Base-by-base conservation (phyloP, 228 moss, liverwort and hornwort species). In the Sphagnum magellanicum region DNA sequence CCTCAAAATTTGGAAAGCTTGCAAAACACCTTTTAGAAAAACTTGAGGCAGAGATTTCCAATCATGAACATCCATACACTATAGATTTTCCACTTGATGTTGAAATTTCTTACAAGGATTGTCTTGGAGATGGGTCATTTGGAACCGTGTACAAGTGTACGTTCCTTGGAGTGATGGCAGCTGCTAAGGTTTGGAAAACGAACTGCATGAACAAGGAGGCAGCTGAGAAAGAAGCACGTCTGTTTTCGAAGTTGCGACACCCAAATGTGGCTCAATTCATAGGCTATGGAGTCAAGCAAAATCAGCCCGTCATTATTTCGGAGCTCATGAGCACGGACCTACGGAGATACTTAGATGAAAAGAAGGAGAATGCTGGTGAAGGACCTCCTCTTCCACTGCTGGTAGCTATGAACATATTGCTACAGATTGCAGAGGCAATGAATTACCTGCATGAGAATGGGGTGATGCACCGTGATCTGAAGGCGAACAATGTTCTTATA, bases 241-340 rank as follows among this genome's bases (percentile, higher is more conserved):
- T 63, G 51, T 55, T 78, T 16, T 75, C 80, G 6, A 66, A 50
- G 47, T 69, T 69, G 59, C 57, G 50, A 12, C 84, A 84, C 16
- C 71, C 78, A 60, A 84, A 84, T 68, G 60, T 84, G 76, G 73
- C 73, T 68, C 81, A 81, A 63, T 84, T 84, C 66, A 84, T 84
- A 16, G 81, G 77, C 6, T 76, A 84, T 57, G 59, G 78, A 53
- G 50, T 69, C 64, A 32, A 32, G 32, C 73, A 72, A 49, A 73
- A 72, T 46, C 66, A 71, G 67, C 84, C 75, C 53, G 71, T 76
- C 63, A 49, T 84, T 60, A 49, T 84, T 67, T 71, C 70, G 74
- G 84, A 81, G 72, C 71, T 71, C 49, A 76, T 78, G 72, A 60
- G 71, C 71, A 68, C 75, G 70, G 74, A 81, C 62, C 9, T 76